phyloP scores from a whole-genome alignment of 2,329 filamentous ascomycete genomes.

The Xylariaceae sp. region DNA sequence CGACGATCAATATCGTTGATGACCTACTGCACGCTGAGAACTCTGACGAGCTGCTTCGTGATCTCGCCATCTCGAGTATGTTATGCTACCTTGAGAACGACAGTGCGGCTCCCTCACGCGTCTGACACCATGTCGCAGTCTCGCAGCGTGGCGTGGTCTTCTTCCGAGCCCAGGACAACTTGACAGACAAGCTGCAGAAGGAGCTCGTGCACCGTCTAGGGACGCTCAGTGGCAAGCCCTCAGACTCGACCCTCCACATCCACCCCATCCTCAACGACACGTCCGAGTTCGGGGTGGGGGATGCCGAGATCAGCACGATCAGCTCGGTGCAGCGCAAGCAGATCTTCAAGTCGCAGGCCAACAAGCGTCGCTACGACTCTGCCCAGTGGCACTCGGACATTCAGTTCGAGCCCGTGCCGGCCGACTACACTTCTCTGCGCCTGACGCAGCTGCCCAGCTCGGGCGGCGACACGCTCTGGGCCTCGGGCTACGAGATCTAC shows the following conservation, averaged over 20 bases:
- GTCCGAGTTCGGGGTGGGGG: conserved; percentile 42
- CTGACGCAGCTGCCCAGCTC: conserved; percentile 47
- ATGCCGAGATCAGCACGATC: conserved; percentile 53
- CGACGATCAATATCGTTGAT: conserved; percentile 41
- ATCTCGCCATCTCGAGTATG: conserved; percentile 53
- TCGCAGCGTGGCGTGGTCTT: conserved; percentile 58
- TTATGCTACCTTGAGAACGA: not conserved
- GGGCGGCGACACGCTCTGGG: conserved; percentile 54
- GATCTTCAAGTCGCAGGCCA: conserved; percentile 23
- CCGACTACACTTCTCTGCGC: conserved; percentile 54
- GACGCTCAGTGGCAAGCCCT: conserved; percentile 50
- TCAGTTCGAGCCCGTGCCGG: conserved; percentile 50
- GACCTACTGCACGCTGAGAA: conserved; percentile 43
- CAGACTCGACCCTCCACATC: conserved; percentile 50
- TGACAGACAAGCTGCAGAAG: conserved; percentile 54
- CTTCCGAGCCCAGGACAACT: conserved; percentile 51
- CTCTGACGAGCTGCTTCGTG: conserved; percentile 47
- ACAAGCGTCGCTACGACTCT: conserved; percentile 29
- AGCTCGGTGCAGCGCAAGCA: conserved; percentile 40
- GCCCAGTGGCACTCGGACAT: conserved; percentile 51
- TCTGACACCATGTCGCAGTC: conserved; percentile 31
- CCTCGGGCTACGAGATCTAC: conserved; percentile 53
- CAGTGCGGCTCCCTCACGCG: conserved; percentile 2
- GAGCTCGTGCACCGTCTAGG: conserved; percentile 51
- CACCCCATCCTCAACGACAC: conserved; percentile 50